These are phyloP conservation scores for Hypoxylon rubiginosum DNA, from an alignment of 2,329 filamentous ascomycete genomes.

Conservation along the genomic window DNA sequence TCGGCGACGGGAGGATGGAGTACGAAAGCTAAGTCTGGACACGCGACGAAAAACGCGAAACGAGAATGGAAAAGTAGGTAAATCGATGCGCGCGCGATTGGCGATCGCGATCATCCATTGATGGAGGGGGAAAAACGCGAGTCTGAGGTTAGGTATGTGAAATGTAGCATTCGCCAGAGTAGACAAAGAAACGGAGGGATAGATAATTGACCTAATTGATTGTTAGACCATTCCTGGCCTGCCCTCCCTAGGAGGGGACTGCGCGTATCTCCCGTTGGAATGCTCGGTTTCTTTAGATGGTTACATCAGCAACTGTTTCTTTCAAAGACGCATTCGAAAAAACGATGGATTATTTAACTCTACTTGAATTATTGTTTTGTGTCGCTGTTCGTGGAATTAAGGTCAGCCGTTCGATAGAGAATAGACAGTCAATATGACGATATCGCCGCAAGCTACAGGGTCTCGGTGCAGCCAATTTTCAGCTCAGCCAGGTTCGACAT, in stretches of 20 bases:
- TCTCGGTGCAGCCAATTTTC: constrained; percentile 30
- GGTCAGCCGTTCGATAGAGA: constrained; percentile 8
- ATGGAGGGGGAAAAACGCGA: background rate
- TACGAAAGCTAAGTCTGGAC: constrained; percentile 53
- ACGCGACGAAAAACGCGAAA: background rate
- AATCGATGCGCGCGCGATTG: background rate
- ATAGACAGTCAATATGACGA: constrained; percentile 20
- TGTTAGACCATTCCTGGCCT: constrained; percentile 36
- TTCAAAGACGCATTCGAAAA: constrained; percentile 40
- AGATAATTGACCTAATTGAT: constrained; percentile 26
- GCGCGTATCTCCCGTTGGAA: constrained; percentile 38
- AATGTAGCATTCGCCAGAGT: constrained; percentile 12
- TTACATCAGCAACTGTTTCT: constrained; percentile 13
- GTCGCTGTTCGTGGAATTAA: constrained; percentile 1
- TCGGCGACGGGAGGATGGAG: constrained; percentile 67
- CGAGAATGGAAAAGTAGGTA: background rate
- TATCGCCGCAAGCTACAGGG: constrained; percentile 30
- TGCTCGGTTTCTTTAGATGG: constrained; percentile 30
- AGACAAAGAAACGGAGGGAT: constrained; percentile 37
- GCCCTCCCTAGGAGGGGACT: constrained; percentile 11
- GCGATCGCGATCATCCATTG: too few relatives aligned
- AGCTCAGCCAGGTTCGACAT: constrained; percentile 45
- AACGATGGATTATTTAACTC: constrained; percentile 13
- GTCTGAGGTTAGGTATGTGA: background rate
- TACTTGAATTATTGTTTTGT: background rate